Conservation (phyloP, 1,139 yeast genomes). For the Nakaseomyces kungkrabaensis region DNA sequence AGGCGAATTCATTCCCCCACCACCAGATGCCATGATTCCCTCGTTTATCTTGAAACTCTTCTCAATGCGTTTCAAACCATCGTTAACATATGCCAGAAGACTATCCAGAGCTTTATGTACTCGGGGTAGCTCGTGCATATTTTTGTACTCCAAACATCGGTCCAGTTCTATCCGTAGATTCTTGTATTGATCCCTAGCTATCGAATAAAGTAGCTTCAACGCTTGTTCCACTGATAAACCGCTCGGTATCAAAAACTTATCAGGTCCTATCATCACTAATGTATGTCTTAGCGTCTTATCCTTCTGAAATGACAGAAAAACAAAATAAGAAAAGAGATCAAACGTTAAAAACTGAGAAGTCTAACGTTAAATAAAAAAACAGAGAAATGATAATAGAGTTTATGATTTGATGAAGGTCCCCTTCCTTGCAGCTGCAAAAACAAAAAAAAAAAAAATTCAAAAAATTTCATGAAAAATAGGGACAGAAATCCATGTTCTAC, state of each 20-base stretch:
- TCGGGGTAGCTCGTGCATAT: slow-evolving; percentile 11
- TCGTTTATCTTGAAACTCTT: slow-evolving; percentile 14
- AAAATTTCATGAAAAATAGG: neutral
- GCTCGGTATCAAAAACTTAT: slow-evolving; percentile 24
- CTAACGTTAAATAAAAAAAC: too few relatives aligned
- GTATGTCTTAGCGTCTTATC: too few relatives aligned
- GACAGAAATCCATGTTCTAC: neutral
- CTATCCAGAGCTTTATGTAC: slow-evolving; percentile 12
- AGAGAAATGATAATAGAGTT: too few relatives aligned
- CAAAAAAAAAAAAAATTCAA: neutral
- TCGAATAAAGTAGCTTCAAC: slow-evolving; percentile 21
- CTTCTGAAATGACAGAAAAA: too few relatives aligned
- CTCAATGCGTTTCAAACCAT: slow-evolving; percentile 20
- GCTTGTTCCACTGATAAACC: slow-evolving; percentile 24
- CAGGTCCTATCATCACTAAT: slow-evolving; percentile 15
- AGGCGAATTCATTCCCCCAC: slow-evolving; percentile 9
- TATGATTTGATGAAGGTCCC: too few relatives aligned
- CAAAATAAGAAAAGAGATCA: too few relatives aligned
- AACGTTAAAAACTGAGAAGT: too few relatives aligned
- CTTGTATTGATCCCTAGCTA: slow-evolving; percentile 19
- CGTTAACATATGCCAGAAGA: slow-evolving; percentile 17
- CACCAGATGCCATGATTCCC: slow-evolving; percentile 7
- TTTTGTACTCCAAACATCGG: neutral
- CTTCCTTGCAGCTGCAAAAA: neutral
- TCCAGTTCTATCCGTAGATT: slow-evolving; percentile 12